These are phyloP conservation scores for Heritiera littoralis DNA, from an alignment of 345 rosid genomes.

Conservation along the genomic window DNA sequence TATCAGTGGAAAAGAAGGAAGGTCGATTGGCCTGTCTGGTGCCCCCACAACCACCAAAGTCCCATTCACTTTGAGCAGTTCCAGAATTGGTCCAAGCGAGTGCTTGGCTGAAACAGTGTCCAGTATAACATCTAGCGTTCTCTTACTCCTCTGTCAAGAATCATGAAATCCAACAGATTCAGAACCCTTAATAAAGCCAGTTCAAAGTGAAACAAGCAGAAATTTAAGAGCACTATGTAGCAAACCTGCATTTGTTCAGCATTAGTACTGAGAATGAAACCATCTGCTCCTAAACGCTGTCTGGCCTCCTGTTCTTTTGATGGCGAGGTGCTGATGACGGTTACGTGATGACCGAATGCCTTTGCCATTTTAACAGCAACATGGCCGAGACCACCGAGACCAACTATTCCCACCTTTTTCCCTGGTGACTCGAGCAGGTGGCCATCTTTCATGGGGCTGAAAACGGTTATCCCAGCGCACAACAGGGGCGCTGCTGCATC, in stretches of 20 bases:
- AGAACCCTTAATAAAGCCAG: neutral
- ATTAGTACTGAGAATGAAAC: conserved; percentile 51
- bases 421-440: conserved; percentile 33
- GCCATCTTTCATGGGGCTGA: conserved; percentile 1
- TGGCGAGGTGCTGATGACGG: conserved; percentile 64
- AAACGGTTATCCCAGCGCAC: conserved; percentile 50
- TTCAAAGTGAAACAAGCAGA: neutral
- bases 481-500: conserved; percentile 60
- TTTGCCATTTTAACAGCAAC: conserved; percentile 57
- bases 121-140: conserved; percentile 51
- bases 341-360: conserved; percentile 60
- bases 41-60: conserved; percentile 51
- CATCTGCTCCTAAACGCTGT: conserved; percentile 54
- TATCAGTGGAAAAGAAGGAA: conserved; percentile 59
- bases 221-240: neutral
- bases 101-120: conserved; percentile 61
- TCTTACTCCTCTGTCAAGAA: conserved; percentile 35
- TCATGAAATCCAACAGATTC: neutral
- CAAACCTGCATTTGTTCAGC: conserved; percentile 52
- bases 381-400: conserved; percentile 61
- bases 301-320: conserved; percentile 54
- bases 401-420: conserved; percentile 51
- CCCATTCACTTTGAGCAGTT: conserved; percentile 55
- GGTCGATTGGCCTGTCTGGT: conserved; percentile 46
- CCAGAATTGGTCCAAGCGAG: conserved; percentile 48